phyloP scores from a whole-genome alignment of 768 basidiomycete genomes.

The Termitomyces sp. region DNA sequence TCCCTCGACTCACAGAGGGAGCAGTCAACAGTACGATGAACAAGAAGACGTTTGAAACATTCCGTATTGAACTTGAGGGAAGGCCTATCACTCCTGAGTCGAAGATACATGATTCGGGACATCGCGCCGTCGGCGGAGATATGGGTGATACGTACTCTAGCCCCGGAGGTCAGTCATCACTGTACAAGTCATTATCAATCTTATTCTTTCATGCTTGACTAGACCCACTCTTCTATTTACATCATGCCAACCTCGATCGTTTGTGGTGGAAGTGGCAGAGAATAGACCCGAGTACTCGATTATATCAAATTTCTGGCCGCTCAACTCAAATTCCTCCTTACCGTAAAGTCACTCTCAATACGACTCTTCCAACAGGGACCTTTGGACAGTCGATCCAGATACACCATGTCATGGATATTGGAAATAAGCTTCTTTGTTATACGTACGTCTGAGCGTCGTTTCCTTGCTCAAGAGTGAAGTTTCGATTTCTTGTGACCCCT shows the following conservation, averaged over 20 bases:
- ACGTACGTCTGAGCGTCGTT: not conserved
- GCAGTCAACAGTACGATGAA: conserved; percentile 15
- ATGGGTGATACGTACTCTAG: conserved; percentile 34
- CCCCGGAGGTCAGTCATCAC: conserved; percentile 30
- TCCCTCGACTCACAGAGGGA: conserved; percentile 19
- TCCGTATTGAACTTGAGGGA: conserved; percentile 36
- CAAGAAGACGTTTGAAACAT: conserved; percentile 27
- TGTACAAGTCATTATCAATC: not conserved
- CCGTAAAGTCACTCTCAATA: conserved; percentile 30
- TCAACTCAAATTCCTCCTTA: conserved; percentile 26
- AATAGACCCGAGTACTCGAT: conserved; percentile 20
- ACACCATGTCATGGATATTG: conserved; percentile 6
- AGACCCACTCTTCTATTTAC: conserved; percentile 40
- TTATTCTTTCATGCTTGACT: not conserved
- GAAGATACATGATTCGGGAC: conserved; percentile 34
- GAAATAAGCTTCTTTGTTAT: conserved; percentile 3
- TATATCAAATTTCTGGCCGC: conserved; percentile 34
- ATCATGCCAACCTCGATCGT: conserved; percentile 38
- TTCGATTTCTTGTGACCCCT: no score
- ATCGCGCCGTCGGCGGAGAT: conserved; percentile 32
- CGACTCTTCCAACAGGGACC: conserved; percentile 15
- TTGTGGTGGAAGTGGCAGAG: conserved; percentile 40
- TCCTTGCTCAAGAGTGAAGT: no score
- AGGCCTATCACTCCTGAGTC: conserved; percentile 21
- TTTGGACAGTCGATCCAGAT: not conserved